phyloP scores from a whole-genome alignment of 169 alveolate genomes.

The Besnoitia besnoiti region DNA sequence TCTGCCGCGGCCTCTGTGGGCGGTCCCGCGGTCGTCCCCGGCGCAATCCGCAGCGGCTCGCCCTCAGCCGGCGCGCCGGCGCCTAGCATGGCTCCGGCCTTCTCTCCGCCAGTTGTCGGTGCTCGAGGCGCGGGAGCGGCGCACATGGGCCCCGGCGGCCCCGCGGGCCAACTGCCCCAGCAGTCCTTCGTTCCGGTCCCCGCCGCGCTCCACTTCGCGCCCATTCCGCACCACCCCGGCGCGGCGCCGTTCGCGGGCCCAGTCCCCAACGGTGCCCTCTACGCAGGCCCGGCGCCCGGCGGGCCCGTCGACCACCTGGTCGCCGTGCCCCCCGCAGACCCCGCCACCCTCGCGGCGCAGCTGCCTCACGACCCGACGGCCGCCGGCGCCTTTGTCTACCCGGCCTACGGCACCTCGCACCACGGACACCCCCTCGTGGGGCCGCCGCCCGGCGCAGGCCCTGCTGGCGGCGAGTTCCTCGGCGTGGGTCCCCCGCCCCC shows the following conservation, averaged over 20 bases:
- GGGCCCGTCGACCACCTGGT: not conserved
- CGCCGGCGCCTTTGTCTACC: not conserved
- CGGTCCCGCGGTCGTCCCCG: not conserved
- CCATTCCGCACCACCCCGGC: constrained; percentile 16
- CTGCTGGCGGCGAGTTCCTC: not conserved
- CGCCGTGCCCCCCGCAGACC: not conserved
- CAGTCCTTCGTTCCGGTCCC: constrained; percentile 30
- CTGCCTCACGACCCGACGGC: not conserved
- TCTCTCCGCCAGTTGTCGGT: constrained; percentile 8
- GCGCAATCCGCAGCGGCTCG: not conserved
- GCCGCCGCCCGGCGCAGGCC: not conserved
- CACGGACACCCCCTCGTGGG: not conserved
- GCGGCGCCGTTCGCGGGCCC: not conserved
- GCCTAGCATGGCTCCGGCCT: not conserved
- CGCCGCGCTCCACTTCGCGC: not conserved
- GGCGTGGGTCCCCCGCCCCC: not conserved
- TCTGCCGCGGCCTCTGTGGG: not conserved
- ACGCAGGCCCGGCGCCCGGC: not conserved
- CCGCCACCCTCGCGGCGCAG: not conserved
- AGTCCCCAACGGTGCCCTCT: not conserved
- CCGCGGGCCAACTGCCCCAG: not conserved
- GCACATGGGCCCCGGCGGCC: not conserved
- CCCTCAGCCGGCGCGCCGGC: constrained; percentile 11
- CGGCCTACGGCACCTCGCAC: constrained; percentile 13
- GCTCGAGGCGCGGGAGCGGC: not conserved